Evolutionary conservation across 2,329 filamentous ascomycete species (phyloP), one percentile per base, ranked within the genome.

Genomic region (Fusarium fracticaudum): DNA sequence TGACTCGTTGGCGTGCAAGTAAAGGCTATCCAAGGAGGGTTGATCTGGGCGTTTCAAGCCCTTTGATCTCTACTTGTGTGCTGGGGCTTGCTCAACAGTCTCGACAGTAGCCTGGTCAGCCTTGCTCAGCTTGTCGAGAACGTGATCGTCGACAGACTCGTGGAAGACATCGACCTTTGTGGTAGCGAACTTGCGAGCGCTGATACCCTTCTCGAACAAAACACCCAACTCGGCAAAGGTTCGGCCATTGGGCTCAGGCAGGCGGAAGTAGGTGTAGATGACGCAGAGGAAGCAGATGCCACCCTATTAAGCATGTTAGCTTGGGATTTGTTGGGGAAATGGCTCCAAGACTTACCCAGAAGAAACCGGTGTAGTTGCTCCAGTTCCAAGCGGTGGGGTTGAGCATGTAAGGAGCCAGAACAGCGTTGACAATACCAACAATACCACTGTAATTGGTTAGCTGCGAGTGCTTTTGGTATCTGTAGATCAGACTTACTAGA

Each of bases 381-480:
- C 94, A 98, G 83, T 97, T 86, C 95, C 95, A 98, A 0, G 91
- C 93, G 1, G 86, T 88, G 0, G 95, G 94, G 83, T 98, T 98
- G 33, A 97, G 87, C 95, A 98, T 98, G 83, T 97, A 97, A 0
- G 95, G 95, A 0, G 94, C 96, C 41, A 98, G 83, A 6, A 97
- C 92, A 57, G 91, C 91, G 79, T 91, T 94, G 77, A 97, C 84
- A 73, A 98, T 97, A 71, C 90, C 92, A 45, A 95, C 93, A 59
- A 97, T 85, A 77, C 96, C 95, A 86, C 89, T 90, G 29, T 6
- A 6, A 26, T 8, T 7, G 26, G 60, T 70, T 66, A 70, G 47
- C 6, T 8, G 1, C 1, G 10, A 8, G 5, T 17, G 2, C 14
- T 12, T 22, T 5, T n/a, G 51, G 72, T n/a, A 67, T 5, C 7